Percentiles rank a stretch among this genome's conserved stretches.
phyloP scores from a whole-genome alignment of 345 rosid species.

The Firmiana major region DNA sequence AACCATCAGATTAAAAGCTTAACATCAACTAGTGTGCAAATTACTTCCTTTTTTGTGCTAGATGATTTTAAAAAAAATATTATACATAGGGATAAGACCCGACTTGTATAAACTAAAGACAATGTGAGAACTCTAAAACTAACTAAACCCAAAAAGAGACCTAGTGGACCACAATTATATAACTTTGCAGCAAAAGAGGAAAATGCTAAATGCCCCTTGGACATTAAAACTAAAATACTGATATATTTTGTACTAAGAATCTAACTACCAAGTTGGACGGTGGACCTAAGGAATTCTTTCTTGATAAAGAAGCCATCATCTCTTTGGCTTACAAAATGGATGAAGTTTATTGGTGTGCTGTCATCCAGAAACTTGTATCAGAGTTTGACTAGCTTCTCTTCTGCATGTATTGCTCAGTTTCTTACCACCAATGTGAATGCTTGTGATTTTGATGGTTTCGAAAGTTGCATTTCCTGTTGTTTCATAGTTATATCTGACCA shows the following conservation, averaged over 20 bases:
- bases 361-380: not conserved
- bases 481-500: conserved; percentile 13
- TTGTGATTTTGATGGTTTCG: not conserved
- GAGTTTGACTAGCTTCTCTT: not conserved
- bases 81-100: not conserved
- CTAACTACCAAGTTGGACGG: not conserved
- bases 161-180: not conserved
- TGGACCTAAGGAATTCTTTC: not conserved
- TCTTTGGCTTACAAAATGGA: not conserved
- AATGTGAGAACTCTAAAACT: not conserved
- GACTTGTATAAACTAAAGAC: not conserved
- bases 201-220: not conserved
- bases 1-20: not conserved
- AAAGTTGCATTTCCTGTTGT: conserved; percentile 10
- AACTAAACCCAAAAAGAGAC: not conserved
- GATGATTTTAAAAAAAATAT: not conserved
- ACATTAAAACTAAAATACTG: not conserved
- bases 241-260: not conserved
- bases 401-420: not conserved
- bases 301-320: not conserved
- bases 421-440: not conserved
- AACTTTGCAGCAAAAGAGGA: not conserved
- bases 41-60: not conserved
- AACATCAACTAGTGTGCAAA: not conserved
- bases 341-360: not conserved